These are phyloP conservation scores for Yamadazyma blattariae DNA, from an alignment of 1,139 yeast species.

Conservation along the genomic window DNA sequence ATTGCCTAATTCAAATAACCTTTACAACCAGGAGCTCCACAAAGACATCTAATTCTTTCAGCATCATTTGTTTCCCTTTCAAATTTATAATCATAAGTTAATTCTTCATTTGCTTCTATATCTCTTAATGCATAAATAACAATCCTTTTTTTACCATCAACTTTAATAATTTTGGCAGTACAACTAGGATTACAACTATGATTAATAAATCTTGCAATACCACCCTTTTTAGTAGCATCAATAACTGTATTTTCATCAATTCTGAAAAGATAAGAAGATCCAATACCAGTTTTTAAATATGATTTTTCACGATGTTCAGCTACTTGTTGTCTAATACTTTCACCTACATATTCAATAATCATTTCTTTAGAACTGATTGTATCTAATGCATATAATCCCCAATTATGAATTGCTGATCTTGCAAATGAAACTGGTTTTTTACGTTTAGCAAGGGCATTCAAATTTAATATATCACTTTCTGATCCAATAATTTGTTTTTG, in stretches of 20 bases:
- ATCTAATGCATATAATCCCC: slow-evolving; percentile 96
- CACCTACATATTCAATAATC: slow-evolving; percentile 99
- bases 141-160: slow-evolving; percentile 89
- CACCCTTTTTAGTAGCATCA: slow-evolving; percentile 97
- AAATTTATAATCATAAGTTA: slow-evolving; percentile 93
- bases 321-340: slow-evolving; percentile 87
- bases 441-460: slow-evolving; percentile 78
- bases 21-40: slow-evolving; percentile 94
- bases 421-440: slow-evolving; percentile 95
- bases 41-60: slow-evolving; percentile 85
- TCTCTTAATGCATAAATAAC: slow-evolving; percentile 92
- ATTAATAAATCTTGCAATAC: slow-evolving; percentile 92
- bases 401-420: slow-evolving; percentile 92
- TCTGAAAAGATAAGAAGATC: slow-evolving; percentile 88
- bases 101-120: slow-evolving; percentile 84
- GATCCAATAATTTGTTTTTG: slow-evolving; percentile 74
- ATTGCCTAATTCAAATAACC: slow-evolving; percentile 70
- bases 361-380: slow-evolving; percentile 93
- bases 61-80: slow-evolving; percentile 89
- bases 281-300: slow-evolving; percentile 88
- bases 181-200: slow-evolving; percentile 98
- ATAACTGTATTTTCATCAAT: slow-evolving; percentile 93
- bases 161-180: slow-evolving; percentile 93
- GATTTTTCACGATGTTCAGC: slow-evolving; percentile 90
- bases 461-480: slow-evolving; percentile 76